Evolutionary conservation across 495 filamentous ascomycete genomes (phyloP).

Genomic region (Chaetomium cochliodes): DNA sequence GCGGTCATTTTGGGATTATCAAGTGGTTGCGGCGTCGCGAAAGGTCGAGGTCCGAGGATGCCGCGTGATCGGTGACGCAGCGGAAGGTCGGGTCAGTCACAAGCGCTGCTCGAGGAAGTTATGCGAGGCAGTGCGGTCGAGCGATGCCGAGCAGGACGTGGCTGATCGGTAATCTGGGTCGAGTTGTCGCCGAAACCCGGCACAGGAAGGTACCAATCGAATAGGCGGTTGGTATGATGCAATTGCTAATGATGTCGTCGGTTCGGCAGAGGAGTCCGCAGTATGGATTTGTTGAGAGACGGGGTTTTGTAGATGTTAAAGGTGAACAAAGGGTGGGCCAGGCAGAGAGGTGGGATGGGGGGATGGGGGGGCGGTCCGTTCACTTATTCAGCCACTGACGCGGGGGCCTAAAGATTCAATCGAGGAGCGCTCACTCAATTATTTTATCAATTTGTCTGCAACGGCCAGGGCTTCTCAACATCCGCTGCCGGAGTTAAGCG

Average conservation of each 20-base stretch:
- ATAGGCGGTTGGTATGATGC: background rate
- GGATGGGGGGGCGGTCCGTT: background rate
- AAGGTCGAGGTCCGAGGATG: background rate
- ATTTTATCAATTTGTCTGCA: constrained; percentile 1
- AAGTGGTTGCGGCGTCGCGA: background rate
- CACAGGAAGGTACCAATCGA: constrained; percentile 5
- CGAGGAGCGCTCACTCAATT: no score
- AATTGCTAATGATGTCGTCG: background rate
- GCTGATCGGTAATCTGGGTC: background rate
- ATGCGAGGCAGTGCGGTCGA: constrained; percentile 9
- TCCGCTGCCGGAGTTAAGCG: constrained; percentile 18
- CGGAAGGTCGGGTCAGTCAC: constrained; percentile 1
- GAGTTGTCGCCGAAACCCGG: constrained; percentile 11
- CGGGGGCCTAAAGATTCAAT: background rate
- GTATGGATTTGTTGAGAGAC: background rate
- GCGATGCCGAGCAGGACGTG: background rate
- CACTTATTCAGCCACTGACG: constrained; percentile 19
- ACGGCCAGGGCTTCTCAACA: background rate
- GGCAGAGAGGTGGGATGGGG: background rate
- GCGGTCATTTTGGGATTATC: constrained; percentile 2
- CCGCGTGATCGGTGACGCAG: constrained; percentile 12
- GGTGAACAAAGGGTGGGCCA: constrained; percentile 9
- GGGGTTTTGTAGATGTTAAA: constrained; percentile 5
- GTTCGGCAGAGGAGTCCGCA: background rate
- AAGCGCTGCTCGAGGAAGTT: constrained; percentile 4